Evolutionary conservation across 257 asterid species (phyloP).

Genomic region (Echium plantagineum): DNA sequence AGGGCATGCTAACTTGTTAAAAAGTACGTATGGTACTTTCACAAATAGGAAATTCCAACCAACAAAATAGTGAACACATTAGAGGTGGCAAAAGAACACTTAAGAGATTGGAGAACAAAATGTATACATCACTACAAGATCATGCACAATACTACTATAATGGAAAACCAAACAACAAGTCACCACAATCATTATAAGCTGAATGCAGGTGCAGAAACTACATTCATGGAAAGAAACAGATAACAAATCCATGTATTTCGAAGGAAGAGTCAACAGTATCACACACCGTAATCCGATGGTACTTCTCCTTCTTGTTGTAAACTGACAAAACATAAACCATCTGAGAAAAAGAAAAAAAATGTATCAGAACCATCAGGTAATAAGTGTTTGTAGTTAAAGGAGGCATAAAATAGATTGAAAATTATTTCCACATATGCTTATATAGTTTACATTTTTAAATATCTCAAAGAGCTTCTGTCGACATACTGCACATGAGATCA

Average conservation of each 20-base stretch:
- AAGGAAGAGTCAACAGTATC: conserved; percentile 11
- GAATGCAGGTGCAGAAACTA: not conserved
- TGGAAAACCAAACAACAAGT: not conserved
- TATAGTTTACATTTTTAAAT: not conserved
- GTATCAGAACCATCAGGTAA: conserved; percentile 11
- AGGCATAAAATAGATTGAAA: not conserved
- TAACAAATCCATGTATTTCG: not conserved
- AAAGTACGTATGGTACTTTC: too few species aligned
- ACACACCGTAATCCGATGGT: conserved; percentile 56
- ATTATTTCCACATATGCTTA: not conserved
- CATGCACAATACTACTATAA: not conserved
- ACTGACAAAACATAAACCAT: conserved; percentile 84
- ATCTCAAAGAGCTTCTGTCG: not conserved
- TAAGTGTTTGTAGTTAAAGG: not conserved
- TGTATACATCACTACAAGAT: not conserved
- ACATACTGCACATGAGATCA: not conserved
- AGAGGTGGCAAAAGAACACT: not conserved
- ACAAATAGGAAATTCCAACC: not conserved
- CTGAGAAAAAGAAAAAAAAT: conserved; percentile 32
- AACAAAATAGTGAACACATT: not conserved
- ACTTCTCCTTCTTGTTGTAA: conserved; percentile 72
- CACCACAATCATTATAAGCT: not conserved
- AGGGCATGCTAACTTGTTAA: not conserved
- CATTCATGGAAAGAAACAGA: not conserved
- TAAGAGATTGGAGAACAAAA: not conserved